Evolutionary conservation across 78 protist species (phyloP).

Genomic region (Monosiga brevicollis): DNA sequence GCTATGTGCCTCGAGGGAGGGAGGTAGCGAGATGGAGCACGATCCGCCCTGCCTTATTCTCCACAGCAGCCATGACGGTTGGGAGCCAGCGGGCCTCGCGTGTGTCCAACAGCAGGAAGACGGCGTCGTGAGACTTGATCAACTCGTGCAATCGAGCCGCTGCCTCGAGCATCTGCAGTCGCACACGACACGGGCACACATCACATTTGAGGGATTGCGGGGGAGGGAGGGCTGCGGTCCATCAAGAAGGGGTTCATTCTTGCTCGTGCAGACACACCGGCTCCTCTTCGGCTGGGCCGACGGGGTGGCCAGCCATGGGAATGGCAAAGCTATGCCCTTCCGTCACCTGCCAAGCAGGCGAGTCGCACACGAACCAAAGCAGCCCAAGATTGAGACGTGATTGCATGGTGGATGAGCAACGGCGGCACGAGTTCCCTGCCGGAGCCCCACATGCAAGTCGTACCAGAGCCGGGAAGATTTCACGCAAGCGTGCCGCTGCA

Average conservation of each 20-base stretch:
- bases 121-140: slow-evolving; percentile 72
- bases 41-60: background rate
- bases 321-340: slow-evolving; percentile 54
- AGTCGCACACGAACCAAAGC: background rate
- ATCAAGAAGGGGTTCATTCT: too few species aligned
- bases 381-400: background rate
- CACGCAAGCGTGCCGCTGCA: slow-evolving; percentile 64
- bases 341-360: slow-evolving; percentile 14
- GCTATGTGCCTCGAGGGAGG: too few species aligned
- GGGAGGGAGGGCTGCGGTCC: too few species aligned
- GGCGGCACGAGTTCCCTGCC: background rate
- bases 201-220: too few species aligned
- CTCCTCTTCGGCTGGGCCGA: background rate
- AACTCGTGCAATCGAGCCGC: slow-evolving; percentile 36
- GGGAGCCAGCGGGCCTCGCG: slow-evolving; percentile 96
- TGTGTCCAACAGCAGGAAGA: slow-evolving; percentile 91
- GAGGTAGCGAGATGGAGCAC: too few species aligned
- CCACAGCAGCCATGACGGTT: slow-evolving; percentile 54
- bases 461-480: slow-evolving; percentile 46
- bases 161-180: background rate
- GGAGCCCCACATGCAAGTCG: too few species aligned
- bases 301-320: slow-evolving; percentile 97
- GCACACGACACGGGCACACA: too few species aligned
- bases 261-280: background rate
- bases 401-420: background rate